Evolutionary conservation across 1,139 yeast genomes (phyloP).

Genomic region (Diutina scorzettiae): DNA sequence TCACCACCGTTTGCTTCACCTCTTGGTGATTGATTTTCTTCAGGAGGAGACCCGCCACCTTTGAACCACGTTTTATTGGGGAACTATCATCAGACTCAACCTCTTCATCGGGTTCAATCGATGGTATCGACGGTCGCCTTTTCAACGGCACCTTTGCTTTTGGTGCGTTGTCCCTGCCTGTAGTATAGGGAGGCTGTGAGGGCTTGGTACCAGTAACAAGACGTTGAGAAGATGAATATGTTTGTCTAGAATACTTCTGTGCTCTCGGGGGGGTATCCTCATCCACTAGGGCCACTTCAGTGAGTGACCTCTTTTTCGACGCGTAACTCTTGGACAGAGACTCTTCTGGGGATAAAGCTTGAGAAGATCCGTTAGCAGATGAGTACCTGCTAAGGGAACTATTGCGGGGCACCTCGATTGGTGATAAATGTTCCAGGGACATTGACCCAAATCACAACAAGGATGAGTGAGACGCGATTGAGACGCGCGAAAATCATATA

Average conservation of each 20-base stretch:
- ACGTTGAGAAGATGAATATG: not conserved
- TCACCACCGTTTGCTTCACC: not conserved
- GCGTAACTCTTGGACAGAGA: not conserved
- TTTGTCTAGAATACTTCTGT: not conserved
- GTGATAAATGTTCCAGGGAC: conserved; percentile 4
- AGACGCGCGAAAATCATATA: no score
- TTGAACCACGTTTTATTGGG: conserved; percentile 1
- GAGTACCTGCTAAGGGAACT: not conserved
- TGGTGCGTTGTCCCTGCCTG: not conserved
- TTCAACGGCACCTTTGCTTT: not conserved
- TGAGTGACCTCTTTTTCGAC: not conserved
- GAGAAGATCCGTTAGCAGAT: not conserved
- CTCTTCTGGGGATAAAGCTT: not conserved
- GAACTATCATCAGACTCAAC: not conserved
- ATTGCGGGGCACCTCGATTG: not conserved
- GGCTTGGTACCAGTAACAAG: not conserved
- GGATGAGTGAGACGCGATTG: no score
- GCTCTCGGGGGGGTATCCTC: not conserved
- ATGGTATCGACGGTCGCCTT: not conserved
- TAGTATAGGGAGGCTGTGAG: not conserved
- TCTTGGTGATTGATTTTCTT: not conserved
- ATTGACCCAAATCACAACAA: no score
- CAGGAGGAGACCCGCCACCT: not conserved
- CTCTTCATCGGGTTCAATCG: not conserved
- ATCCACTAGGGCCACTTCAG: not conserved